Evolutionary conservation across 2,329 filamentous ascomycete species (phyloP).

Genomic region (Sarocladium strictum): DNA sequence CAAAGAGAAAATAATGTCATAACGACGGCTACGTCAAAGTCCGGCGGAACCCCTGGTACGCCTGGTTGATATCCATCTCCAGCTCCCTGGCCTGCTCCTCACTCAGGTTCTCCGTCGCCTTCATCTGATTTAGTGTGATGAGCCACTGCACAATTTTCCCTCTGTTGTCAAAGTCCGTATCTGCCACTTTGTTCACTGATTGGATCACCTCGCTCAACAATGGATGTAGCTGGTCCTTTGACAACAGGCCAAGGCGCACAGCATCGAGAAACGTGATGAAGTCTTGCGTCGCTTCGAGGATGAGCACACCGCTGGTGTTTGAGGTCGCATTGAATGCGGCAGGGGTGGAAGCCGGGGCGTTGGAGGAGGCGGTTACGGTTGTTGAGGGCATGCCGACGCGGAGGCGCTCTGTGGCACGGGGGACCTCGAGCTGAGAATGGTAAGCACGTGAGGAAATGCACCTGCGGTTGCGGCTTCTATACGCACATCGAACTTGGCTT

Average conservation of each 20-base stretch:
- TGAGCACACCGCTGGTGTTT: conserved; percentile 58
- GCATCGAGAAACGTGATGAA: conserved; percentile 98
- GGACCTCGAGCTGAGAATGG: conserved; percentile 71
- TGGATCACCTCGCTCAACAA: conserved; percentile 93
- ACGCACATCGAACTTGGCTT: conserved; percentile 81
- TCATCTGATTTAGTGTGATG: conserved; percentile 96
- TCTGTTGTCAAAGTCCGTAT: conserved; percentile 88
- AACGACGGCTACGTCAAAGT: conserved; percentile 51
- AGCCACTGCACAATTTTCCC: conserved; percentile 99
- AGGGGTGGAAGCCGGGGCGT: conserved; percentile 25
- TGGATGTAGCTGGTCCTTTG: conserved; percentile 95
- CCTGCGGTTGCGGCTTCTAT: no score
- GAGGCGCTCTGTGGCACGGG: conserved; percentile 86
- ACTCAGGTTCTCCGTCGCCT: conserved; percentile 82
- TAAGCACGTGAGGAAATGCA: not conserved
- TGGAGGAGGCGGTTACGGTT: conserved; percentile 52
- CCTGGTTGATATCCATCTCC: conserved; percentile 88
- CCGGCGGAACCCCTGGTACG: conserved; percentile 89
- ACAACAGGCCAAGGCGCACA: conserved; percentile 82
- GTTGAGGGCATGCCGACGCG: conserved; percentile 91
- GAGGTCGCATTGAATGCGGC: conserved; percentile 36
- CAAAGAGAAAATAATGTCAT: not conserved
- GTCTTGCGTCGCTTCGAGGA: conserved; percentile 89
- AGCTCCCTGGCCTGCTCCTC: conserved; percentile 85
- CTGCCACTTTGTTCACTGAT: conserved; percentile 93